Base-by-base conservation (phyloP, 208 protist genomes). In the Leishmania guyanensis region DNA sequence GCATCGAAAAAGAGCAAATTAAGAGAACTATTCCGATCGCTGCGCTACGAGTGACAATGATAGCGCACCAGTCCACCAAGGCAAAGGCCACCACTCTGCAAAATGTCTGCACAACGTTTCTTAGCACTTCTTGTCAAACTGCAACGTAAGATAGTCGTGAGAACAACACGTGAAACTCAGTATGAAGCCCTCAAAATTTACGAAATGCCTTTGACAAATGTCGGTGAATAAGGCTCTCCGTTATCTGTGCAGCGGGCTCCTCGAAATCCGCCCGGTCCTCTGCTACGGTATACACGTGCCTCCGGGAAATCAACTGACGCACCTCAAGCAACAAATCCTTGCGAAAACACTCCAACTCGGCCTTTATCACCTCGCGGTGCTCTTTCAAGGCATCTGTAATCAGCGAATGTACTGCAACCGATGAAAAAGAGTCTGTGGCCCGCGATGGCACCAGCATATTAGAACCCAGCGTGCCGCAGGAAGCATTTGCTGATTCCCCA, bases 131-230 rank as follows among this genome's bases (percentile, higher is more conserved):
- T 46, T 17, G 36, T 69, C 9, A 5, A 46, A 46, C 33, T 46
- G 16, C 8, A 8, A 46, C 16, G 10, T 8, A 46, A 69, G 3
- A 69, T 10, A 46, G 22, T 69, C 36, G 33, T 9, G 9, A 69
- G 22, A 69, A 5, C 12, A 53, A 3, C 10, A 73, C 3, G 43
- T 73, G 51, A 22, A n/a, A 8, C 2, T 6, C 17, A 70, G 3
- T n/a, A 53, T 16, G 2, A n/a, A 48, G 2, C 29, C 33, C 22
- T 73, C 69, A 73, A 6, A 22, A 46, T 53, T 82, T 82, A 70
- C 78, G 78, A 72, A 82, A 82, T 29, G 78, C 78, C 50, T 71
- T 76, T 22, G 71, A 50, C 29, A 82, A 66, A 72, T 82, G 78
- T 12, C 78, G 54, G 16, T 71, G 69, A 51, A 72, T 53, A 9